Percentiles rank a stretch among this genome's conserved stretches.
phyloP scores from a whole-genome alignment of 2,329 filamentous ascomycete species.

The Clonostachys solani region DNA sequence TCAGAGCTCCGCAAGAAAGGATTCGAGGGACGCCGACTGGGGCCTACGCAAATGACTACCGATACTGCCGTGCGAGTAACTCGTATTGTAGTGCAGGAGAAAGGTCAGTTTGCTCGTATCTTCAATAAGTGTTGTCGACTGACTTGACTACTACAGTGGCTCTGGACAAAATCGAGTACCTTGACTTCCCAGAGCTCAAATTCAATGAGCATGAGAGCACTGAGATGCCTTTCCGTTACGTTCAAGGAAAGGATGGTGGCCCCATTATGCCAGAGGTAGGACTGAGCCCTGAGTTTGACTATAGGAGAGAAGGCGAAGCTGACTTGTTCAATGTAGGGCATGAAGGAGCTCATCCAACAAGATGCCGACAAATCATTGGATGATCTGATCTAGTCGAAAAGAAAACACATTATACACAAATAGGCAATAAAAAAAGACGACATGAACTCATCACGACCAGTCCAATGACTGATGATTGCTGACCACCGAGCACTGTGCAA shows the following conservation, averaged over 20 bases:
- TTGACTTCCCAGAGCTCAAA: conserved; percentile 85
- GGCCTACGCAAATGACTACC: conserved; percentile 96
- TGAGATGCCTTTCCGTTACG: conserved; percentile 97
- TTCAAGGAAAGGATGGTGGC: conserved; percentile 67
- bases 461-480: too few species aligned
- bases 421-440: too few species aligned
- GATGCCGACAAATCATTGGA: conserved; percentile 91
- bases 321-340: conserved; percentile 56
- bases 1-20: conserved; percentile 94
- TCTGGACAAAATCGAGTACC: conserved; percentile 73
- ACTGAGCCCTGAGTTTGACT: conserved; percentile 1
- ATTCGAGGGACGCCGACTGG: conserved; percentile 80
- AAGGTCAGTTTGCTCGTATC: conserved; percentile 47
- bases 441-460: too few species aligned
- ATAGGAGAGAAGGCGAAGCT: neutral
- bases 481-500: too few species aligned
- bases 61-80: conserved; percentile 96
- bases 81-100: conserved; percentile 79
- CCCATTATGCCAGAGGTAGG: conserved; percentile 89
- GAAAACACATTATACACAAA: too few species aligned
- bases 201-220: conserved; percentile 92
- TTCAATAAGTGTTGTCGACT: neutral
- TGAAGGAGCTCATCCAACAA: conserved; percentile 89
- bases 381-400: conserved; percentile 62
- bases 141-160: conserved; percentile 47